Conservation (phyloP, 805 yeast genomes). For the Metschnikowia dekortorum region DNA sequence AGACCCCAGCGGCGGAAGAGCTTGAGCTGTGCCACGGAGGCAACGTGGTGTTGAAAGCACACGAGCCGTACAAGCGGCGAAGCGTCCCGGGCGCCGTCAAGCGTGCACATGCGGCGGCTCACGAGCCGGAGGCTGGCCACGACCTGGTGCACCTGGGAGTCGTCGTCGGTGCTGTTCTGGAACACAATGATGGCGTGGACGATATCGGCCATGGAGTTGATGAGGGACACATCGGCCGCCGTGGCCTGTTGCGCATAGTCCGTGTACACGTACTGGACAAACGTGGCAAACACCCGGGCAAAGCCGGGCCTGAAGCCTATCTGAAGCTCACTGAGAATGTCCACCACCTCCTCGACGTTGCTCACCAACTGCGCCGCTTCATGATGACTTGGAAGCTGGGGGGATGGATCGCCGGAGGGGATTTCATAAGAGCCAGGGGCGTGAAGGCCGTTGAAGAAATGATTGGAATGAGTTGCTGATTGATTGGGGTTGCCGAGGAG, state of each 20-base stretch:
- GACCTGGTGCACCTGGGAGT: background rate
- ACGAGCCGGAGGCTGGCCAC: background rate
- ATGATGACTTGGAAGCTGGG: background rate
- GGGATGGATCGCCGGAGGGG: background rate
- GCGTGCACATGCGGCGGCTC: background rate
- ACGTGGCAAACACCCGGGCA: slow-evolving; percentile 21
- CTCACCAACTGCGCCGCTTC: slow-evolving; percentile 6
- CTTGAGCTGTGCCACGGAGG: background rate
- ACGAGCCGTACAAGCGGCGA: background rate
- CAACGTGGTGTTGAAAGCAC: background rate
- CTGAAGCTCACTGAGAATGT: slow-evolving; percentile 25
- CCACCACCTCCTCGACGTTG: slow-evolving; percentile 17
- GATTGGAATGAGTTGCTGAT: too few relatives aligned
- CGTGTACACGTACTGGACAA: slow-evolving; percentile 20
- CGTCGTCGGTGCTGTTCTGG: slow-evolving; percentile 21
- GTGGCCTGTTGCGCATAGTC: slow-evolving; percentile 17
- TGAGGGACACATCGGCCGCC: slow-evolving; percentile 20
- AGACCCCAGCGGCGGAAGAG: background rate
- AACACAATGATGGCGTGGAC: slow-evolving; percentile 26
- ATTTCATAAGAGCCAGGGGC: too few relatives aligned
- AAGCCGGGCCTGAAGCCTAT: slow-evolving; percentile 21
- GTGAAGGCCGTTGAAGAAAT: too few relatives aligned
- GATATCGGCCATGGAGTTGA: slow-evolving; percentile 17
- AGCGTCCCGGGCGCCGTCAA: background rate
- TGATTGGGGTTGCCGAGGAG: too few relatives aligned